Percentiles rank a stretch among this genome's conserved stretches.
These are phyloP conservation scores for Platanthera zijinensis DNA, from an alignment of 106 monocot species.

Conservation along the genomic window DNA sequence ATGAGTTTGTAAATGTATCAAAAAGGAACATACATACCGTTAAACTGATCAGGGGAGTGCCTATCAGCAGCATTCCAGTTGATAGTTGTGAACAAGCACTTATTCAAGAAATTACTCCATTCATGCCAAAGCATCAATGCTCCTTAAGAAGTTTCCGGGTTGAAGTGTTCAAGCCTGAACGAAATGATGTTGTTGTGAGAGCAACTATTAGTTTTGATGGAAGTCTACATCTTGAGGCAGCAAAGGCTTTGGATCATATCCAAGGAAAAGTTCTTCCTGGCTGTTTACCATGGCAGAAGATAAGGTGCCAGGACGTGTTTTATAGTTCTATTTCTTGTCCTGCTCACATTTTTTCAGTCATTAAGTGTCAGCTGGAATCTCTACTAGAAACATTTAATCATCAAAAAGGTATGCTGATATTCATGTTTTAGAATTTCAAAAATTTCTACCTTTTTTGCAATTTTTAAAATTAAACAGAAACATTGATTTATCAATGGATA, in stretches of 20 bases:
- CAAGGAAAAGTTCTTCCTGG: conserved; percentile 61
- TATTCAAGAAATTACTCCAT: conserved; percentile 46
- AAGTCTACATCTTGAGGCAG: conserved; percentile 79
- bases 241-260: conserved; percentile 80
- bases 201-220: conserved; percentile 74
- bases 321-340: conserved; percentile 61
- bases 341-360: conserved; percentile 51
- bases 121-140: conserved; percentile 46
- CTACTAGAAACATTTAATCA: conserved; percentile 39
- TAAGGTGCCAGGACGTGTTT: conserved; percentile 71
- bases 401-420: conserved; percentile 32
- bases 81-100: conserved; percentile 49
- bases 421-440: neutral
- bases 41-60: conserved; percentile 41
- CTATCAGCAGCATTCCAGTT: conserved; percentile 16
- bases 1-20: conserved; percentile 35
- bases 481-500: no score
- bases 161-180: conserved; percentile 54
- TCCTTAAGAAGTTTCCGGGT: conserved; percentile 36
- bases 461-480: neutral
- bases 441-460: neutral
- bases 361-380: conserved; percentile 35
- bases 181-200: conserved; percentile 46
- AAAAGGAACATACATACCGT: conserved; percentile 39
- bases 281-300: conserved; percentile 78